Conservation (phyloP, 371 early-diverging fungal species). For the Mortierella sp. region DNA sequence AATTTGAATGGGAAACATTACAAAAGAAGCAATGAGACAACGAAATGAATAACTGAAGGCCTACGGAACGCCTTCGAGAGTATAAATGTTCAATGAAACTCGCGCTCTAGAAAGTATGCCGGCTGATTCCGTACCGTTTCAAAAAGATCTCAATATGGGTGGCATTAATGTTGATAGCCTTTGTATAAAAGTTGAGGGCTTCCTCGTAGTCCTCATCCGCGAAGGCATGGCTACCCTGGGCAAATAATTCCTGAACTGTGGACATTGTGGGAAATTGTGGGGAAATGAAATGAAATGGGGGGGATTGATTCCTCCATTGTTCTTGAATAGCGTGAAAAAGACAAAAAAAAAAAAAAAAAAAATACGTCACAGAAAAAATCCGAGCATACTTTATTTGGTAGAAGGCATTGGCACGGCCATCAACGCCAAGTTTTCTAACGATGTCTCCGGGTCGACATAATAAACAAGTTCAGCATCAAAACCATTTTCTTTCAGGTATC, state of each 20-base stretch:
- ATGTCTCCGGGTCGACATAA: slow-evolving; percentile 73
- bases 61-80: too few relatives aligned
- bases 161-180: slow-evolving; percentile 65
- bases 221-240: slow-evolving; percentile 70
- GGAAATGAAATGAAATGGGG: not conserved
- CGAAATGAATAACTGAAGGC: too few relatives aligned
- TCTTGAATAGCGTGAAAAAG: too few relatives aligned
- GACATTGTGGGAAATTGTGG: slow-evolving; percentile 19
- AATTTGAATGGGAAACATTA: not conserved
- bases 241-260: slow-evolving; percentile 59
- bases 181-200: slow-evolving; percentile 66
- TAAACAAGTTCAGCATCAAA: slow-evolving; percentile 75
- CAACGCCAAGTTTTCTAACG: slow-evolving; percentile 81
- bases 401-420: slow-evolving; percentile 62
- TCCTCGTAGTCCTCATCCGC: slow-evolving; percentile 70
- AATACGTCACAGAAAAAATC: slow-evolving; percentile 6
- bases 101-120: too few relatives aligned
- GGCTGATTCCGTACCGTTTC: slow-evolving; percentile 60
- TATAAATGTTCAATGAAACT: too few relatives aligned
- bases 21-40: not conserved
- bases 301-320: not conserved
- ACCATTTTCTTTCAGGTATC: slow-evolving; percentile 66
- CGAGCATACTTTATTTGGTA: too few relatives aligned
- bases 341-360: too few relatives aligned
- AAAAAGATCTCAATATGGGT: slow-evolving; percentile 70